Percentiles rank a stretch among this genome's conserved stretches.
Evolutionary conservation across 179 eudicot genomes (phyloP).

Genomic region (Nepenthes alata): DNA sequence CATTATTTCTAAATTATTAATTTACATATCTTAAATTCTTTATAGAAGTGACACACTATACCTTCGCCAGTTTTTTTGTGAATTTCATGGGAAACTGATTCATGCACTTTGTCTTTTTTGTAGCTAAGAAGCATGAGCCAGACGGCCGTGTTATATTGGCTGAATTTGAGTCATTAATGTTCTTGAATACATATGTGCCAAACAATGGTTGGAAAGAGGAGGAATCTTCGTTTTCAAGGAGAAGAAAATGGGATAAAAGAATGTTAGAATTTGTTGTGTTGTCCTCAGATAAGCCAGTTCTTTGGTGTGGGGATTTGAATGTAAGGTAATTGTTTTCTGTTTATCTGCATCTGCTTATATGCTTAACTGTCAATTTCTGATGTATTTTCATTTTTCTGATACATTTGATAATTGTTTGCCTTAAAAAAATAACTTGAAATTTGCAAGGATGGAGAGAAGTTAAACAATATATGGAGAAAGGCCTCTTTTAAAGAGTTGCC

Average conservation of each 20-base stretch:
- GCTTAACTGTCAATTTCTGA: not conserved
- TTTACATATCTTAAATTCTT: too few species aligned
- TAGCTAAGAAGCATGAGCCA: conserved; percentile 78
- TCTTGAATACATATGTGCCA: conserved; percentile 83
- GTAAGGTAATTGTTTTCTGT: conserved; percentile 51
- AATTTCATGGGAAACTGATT: not conserved
- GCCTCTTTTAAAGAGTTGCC: too few species aligned
- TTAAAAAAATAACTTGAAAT: too few species aligned
- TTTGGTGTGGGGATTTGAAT: conserved; percentile 97
- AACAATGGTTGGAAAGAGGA: conserved; percentile 99
- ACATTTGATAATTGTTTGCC: too few species aligned
- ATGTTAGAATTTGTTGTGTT: conserved; percentile 60
- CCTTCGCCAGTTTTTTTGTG: too few species aligned
- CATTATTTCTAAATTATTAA: too few species aligned
- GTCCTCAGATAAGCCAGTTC: conserved; percentile 81
- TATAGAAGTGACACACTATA: too few species aligned
- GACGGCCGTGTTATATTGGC: conserved; percentile 95
- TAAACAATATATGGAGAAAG: too few species aligned
- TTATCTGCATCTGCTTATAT: not conserved
- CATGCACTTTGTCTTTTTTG: conserved; percentile 8
- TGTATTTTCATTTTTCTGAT: not conserved
- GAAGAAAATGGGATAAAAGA: conserved; percentile 98
- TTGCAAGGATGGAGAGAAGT: too few species aligned
- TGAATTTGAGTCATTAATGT: conserved; percentile 71
- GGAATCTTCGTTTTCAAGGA: conserved; percentile 75